Evolutionary conservation across 257 asterid species (phyloP).

Genomic region (Buddleja alternifolia): DNA sequence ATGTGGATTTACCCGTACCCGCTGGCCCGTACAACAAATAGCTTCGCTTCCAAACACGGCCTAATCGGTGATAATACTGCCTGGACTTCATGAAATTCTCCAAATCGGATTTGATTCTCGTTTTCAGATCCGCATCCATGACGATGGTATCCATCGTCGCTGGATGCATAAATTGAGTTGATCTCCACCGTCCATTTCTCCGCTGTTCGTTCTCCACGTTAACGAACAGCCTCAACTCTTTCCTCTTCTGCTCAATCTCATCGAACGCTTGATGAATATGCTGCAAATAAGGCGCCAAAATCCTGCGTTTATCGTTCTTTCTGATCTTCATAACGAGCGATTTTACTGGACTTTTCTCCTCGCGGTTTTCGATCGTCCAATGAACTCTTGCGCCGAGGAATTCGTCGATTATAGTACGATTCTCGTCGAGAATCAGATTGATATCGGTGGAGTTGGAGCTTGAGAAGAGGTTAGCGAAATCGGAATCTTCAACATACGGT

Average conservation of each 20-base stretch:
- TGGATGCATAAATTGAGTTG: constrained; percentile 60
- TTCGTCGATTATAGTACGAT: constrained; percentile 45
- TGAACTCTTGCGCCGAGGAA: constrained; percentile 57
- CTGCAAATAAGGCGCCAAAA: constrained; percentile 59
- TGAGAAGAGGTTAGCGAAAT: constrained; percentile 68
- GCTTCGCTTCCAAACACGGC: constrained; percentile 77
- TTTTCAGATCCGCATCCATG: constrained; percentile 71
- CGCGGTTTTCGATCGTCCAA: constrained; percentile 49
- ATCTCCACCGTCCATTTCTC: constrained; percentile 62
- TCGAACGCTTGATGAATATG: constrained; percentile 55
- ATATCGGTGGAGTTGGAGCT: constrained; percentile 58
- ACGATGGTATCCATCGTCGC: constrained; percentile 68
- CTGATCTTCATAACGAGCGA: constrained; percentile 55
- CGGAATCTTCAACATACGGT: constrained; percentile 66
- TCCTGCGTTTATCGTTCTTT: constrained; percentile 57
- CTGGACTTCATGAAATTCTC: constrained; percentile 61
- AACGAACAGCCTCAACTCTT: constrained; percentile 47
- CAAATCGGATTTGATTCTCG: constrained; percentile 59
- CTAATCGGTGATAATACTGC: constrained; percentile 65
- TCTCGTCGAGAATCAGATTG: constrained; percentile 52
- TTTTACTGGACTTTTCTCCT: constrained; percentile 11
- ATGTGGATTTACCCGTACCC: constrained; percentile 80
- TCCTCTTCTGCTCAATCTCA: constrained; percentile 57
- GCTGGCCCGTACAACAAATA: constrained; percentile 64
- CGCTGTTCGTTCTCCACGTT: constrained; percentile 41